Percentiles rank a stretch among this genome's conserved stretches.
These are phyloP conservation scores for Psophocarpus tetragonolobus DNA, from an alignment of 306 rosid genomes.

Conservation along the genomic window DNA sequence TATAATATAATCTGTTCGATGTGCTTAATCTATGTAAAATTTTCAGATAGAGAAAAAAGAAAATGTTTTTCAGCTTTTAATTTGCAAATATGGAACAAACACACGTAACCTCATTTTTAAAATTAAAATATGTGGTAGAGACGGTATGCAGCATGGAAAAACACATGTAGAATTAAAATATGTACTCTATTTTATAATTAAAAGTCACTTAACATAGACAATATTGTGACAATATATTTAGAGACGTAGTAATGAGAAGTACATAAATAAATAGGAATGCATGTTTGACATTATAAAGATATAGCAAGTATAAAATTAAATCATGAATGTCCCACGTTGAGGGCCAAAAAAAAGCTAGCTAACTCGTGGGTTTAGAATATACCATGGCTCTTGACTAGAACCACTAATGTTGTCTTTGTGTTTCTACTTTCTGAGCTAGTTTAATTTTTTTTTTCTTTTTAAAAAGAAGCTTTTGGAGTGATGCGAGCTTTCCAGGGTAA, in stretches of 20 bases:
- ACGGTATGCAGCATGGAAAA: neutral
- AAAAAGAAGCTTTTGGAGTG: constrained; percentile 47
- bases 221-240: neutral
- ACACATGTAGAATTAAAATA: neutral
- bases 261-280: neutral
- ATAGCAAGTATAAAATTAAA: neutral
- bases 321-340: constrained; percentile 6
- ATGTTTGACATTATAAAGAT: neutral
- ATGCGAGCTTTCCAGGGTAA: constrained; percentile 35
- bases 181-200: neutral
- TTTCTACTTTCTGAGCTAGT: constrained; percentile 30
- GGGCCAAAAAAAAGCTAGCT: constrained; percentile 16
- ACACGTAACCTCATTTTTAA: neutral
- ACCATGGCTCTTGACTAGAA: constrained; percentile 30
- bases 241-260: neutral
- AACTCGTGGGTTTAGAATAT: constrained; percentile 24
- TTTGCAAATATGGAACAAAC: neutral
- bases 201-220: neutral
- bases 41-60: neutral
- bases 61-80: neutral
- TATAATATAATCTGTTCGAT: neutral
- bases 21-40: neutral
- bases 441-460: constrained; percentile 32
- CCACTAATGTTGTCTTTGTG: constrained; percentile 33
- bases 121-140: neutral